These are phyloP conservation scores for Magnaporthales sp. DNA, from an alignment of 2,329 filamentous ascomycete species.

Conservation along the genomic window DNA sequence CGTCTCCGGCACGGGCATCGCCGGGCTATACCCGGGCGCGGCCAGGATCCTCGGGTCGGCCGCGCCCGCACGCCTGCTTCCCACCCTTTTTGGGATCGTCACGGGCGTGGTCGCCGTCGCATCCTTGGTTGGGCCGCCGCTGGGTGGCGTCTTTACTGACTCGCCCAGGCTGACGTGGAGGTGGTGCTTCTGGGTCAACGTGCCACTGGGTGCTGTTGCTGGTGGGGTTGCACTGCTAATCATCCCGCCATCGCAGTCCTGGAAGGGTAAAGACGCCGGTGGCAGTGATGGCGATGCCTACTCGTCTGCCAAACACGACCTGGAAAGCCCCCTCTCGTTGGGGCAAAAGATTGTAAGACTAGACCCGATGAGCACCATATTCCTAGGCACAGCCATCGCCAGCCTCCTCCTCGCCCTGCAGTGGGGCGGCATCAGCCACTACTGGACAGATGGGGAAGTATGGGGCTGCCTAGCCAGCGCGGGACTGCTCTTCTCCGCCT, in stretches of 20 bases:
- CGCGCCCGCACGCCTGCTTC: conserved; percentile 29
- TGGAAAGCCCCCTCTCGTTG: not conserved
- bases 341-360: not conserved
- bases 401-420: conserved; percentile 3
- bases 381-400: not conserved
- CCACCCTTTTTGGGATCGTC: conserved; percentile 13
- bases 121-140: conserved; percentile 32
- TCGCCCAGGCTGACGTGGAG: conserved; percentile 27
- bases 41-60: conserved; percentile 38
- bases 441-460: too few species aligned
- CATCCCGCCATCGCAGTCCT: not conserved
- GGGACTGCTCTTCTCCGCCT: too few species aligned
- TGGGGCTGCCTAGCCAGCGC: too few species aligned
- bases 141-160: conserved; percentile 29
- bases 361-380: not conserved
- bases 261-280: too few species aligned
- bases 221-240: not conserved
- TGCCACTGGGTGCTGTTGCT: conserved; percentile 28
- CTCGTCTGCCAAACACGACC: not conserved
- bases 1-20: conserved; percentile 40
- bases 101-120: conserved; percentile 27
- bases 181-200: conserved; percentile 37
- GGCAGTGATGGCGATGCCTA: too few species aligned
- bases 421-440: not conserved
- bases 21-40: conserved; percentile 39